phyloP scores from a whole-genome alignment of 2,329 filamentous ascomycete species.

The Grosmannia serpens region DNA sequence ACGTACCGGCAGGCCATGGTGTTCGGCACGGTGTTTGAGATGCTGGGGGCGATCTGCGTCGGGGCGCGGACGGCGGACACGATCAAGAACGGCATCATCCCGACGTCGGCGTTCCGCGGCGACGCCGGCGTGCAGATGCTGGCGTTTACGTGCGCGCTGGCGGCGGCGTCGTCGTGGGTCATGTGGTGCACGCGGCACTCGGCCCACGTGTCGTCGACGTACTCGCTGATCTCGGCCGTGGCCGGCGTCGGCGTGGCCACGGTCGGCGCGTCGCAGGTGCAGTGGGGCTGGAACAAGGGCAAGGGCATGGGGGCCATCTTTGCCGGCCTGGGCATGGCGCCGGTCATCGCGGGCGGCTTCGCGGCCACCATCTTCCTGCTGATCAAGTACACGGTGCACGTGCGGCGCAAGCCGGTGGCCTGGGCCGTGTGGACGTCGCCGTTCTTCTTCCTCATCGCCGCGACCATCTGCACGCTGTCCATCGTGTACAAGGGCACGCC shows the following conservation, averaged over 20 bases:
- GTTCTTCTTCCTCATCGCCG: conserved; percentile 67
- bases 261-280: conserved; percentile 46
- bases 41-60: conserved; percentile 54
- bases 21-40: conserved; percentile 54
- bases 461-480: conserved; percentile 61
- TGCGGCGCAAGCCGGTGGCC: conserved; percentile 57
- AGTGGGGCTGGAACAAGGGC: conserved; percentile 60
- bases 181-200: conserved; percentile 71
- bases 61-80: conserved; percentile 61
- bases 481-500: conserved; percentile 76
- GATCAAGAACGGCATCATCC: conserved; percentile 70
- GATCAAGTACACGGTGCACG: conserved; percentile 59
- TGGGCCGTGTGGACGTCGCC: conserved; percentile 66
- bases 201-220: conserved; percentile 61
- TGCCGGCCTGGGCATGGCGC: conserved; percentile 60
- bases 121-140: conserved; percentile 58
- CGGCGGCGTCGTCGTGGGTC: conserved; percentile 58
- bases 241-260: conserved; percentile 59
- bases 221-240: conserved; percentile 58
- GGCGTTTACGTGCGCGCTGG: conserved; percentile 52
- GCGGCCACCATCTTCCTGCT: conserved; percentile 58
- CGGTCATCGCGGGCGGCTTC: conserved; percentile 53
- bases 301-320: conserved; percentile 63
- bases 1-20: conserved; percentile 59
- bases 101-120: conserved; percentile 41